phyloP scores from a whole-genome alignment of 495 filamentous ascomycete genomes.

The Podospora pseudopauciseta region DNA sequence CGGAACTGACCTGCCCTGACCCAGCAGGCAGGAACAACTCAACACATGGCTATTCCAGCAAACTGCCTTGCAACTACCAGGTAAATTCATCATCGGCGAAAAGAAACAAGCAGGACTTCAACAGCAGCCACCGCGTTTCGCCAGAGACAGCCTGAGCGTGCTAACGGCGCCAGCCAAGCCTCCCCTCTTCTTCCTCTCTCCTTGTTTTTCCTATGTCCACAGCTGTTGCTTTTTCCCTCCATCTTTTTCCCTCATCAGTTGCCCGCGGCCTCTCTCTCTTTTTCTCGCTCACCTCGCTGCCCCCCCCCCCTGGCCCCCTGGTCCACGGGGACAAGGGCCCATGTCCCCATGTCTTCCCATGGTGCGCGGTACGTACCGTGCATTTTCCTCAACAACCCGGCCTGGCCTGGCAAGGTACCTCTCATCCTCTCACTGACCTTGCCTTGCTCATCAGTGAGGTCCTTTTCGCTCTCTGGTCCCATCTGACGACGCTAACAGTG shows the following conservation, averaged over 20 bases:
- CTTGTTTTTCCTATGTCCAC: not conserved
- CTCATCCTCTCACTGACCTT: not conserved
- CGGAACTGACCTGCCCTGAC: not conserved
- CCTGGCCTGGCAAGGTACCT: not conserved
- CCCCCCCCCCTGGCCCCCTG: conserved; percentile 6
- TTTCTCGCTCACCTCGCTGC: conserved; percentile 11
- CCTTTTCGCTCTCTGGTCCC: conserved; percentile 12
- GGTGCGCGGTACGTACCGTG: conserved; percentile 8
- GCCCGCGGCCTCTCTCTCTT: conserved; percentile 2
- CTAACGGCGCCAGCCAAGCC: conserved; percentile 13
- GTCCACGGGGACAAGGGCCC: conserved; percentile 1
- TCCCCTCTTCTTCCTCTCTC: conserved; percentile 1
- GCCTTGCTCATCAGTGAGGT: conserved; percentile 3
- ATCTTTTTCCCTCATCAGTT: not conserved
- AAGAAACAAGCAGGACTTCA: not conserved
- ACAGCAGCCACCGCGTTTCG: conserved; percentile 18
- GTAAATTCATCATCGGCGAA: not conserved
- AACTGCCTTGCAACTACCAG: too few species aligned
- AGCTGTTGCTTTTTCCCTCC: not conserved
- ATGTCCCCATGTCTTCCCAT: not conserved
- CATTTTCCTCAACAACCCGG: not conserved
- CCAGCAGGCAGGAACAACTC: not conserved
- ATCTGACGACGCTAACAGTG: conserved; percentile 17
- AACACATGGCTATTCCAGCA: not conserved
- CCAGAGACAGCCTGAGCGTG: conserved; percentile 7